phyloP scores from a whole-genome alignment of 2,329 filamentous ascomycete species.

The Ramichloridium luteum region DNA sequence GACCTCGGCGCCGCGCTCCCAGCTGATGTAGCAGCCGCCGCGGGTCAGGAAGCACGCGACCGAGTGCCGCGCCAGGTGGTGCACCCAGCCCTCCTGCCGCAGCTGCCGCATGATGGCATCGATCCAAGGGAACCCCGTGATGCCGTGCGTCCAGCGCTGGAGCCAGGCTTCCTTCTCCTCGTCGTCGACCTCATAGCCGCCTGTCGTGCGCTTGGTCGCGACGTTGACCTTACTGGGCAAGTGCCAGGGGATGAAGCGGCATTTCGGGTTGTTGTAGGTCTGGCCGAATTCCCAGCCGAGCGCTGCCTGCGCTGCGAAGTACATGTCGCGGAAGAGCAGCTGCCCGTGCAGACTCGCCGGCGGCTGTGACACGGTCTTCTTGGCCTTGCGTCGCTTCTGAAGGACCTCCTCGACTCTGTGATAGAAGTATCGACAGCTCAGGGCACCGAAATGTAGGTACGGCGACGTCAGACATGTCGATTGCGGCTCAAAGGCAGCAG shows the following conservation, averaged over 20 bases:
- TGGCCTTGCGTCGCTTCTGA: constrained; percentile 44
- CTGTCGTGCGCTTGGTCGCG: constrained; percentile 39
- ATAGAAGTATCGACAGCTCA: constrained; percentile 61
- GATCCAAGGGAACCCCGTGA: constrained; percentile 69
- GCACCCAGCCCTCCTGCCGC: constrained; percentile 61
- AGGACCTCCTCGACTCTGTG: constrained; percentile 56
- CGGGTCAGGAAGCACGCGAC: constrained; percentile 71
- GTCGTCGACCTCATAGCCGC: constrained; percentile 52
- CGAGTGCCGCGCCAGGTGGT: constrained; percentile 65
- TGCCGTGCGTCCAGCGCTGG: constrained; percentile 53
- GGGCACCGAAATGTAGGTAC: constrained; percentile 60
- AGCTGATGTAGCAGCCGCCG: constrained; percentile 65
- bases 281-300: constrained; percentile 53
- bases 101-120: constrained; percentile 71
- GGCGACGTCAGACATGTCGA: constrained; percentile 63
- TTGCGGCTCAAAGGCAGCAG: constrained; percentile 59
- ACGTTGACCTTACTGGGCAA: constrained; percentile 49
- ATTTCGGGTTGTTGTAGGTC: constrained; percentile 52
- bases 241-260: constrained; percentile 70
- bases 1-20: constrained; percentile 67
- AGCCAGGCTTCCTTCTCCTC: constrained; percentile 53
- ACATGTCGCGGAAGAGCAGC: constrained; percentile 70
- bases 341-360: constrained; percentile 63
- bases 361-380: constrained; percentile 38
- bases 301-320: constrained; percentile 62